Conservation (phyloP, 192 early-diverging fungal genomes). For the Umbelopsis sp. region DNA sequence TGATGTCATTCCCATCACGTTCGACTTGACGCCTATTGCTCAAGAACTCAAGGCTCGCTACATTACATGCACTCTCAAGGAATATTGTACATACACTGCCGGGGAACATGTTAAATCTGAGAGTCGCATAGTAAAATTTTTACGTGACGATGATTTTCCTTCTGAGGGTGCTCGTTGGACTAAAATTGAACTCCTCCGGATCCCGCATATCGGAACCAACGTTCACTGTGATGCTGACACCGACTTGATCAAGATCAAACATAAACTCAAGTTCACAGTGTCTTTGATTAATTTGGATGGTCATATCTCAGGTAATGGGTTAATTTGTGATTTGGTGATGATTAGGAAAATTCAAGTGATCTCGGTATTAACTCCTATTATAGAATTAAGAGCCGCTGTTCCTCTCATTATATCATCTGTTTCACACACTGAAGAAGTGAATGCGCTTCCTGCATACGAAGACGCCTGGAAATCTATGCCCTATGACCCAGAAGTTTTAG, state of each 20-base stretch:
- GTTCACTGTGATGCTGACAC: conserved; percentile 36
- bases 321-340: too few species aligned
- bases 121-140: not conserved
- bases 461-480: conserved; percentile 38
- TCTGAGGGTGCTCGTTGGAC: conserved; percentile 21
- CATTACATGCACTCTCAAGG: conserved; percentile 50
- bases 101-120: conserved; percentile 23
- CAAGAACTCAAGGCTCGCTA: conserved; percentile 49
- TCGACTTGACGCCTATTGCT: conserved; percentile 50
- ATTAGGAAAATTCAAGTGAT: too few species aligned
- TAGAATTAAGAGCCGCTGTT: conserved; percentile 39
- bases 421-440: conserved; percentile 26
- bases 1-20: conserved; percentile 51
- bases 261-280: conserved; percentile 41
- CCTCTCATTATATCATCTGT: conserved; percentile 39
- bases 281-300: conserved; percentile 37
- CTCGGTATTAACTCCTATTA: not conserved
- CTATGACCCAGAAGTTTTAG: conserved; percentile 31
- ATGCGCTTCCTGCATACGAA: conserved; percentile 35
- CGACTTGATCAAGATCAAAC: conserved; percentile 35
- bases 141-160: conserved; percentile 18
- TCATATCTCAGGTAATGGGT: conserved; percentile 35
- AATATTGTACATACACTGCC: conserved; percentile 50
- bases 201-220: conserved; percentile 20
- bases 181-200: conserved; percentile 23